Evolutionary conservation across 495 filamentous ascomycete species (phyloP).

Genomic region (Thozetella sp.): DNA sequence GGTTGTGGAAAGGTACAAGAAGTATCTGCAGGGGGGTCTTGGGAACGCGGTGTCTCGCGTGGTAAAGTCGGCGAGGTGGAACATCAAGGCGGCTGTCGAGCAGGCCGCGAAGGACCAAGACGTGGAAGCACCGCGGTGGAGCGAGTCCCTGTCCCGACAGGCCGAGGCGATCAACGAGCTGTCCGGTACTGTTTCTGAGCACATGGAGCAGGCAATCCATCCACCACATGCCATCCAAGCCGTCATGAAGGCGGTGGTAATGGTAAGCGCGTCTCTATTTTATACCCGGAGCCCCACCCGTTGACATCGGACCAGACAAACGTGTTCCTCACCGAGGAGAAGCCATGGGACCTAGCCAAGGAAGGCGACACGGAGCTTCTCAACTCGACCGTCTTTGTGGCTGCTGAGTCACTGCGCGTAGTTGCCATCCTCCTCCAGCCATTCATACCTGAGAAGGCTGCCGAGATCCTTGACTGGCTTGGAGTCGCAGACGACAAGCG

Average conservation of each 20-base stretch:
- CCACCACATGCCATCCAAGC: slow-evolving; percentile 64
- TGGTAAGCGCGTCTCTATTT: slow-evolving; percentile 30
- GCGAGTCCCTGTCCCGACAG: slow-evolving; percentile 15
- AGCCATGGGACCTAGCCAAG: slow-evolving; percentile 34
- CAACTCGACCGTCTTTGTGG: slow-evolving; percentile 62
- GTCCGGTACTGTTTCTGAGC: slow-evolving; percentile 35
- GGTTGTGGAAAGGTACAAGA: slow-evolving; percentile 79
- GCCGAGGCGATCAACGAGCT: background rate
- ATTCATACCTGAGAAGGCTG: slow-evolving; percentile 82
- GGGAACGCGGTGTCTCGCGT: slow-evolving; percentile 80
- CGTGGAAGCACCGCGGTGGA: no score
- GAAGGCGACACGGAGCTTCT: slow-evolving; percentile 8
- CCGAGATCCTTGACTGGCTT: slow-evolving; percentile 73
- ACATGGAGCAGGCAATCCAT: slow-evolving; percentile 66
- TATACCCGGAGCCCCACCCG: background rate
- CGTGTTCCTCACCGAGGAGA: slow-evolving; percentile 53
- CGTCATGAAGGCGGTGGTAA: slow-evolving; percentile 64
- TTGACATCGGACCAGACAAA: slow-evolving; percentile 62
- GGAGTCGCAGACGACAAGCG: slow-evolving; percentile 66
- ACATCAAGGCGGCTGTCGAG: slow-evolving; percentile 55
- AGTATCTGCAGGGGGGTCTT: slow-evolving; percentile 68
- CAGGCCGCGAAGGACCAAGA: no score
- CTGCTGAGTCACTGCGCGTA: slow-evolving; percentile 79
- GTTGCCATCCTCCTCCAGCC: slow-evolving; percentile 85
- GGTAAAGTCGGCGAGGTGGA: slow-evolving; percentile 67